These are phyloP conservation scores for Phialophora macrospora DNA, from an alignment of 2,329 filamentous ascomycete genomes.

Conservation along the genomic window DNA sequence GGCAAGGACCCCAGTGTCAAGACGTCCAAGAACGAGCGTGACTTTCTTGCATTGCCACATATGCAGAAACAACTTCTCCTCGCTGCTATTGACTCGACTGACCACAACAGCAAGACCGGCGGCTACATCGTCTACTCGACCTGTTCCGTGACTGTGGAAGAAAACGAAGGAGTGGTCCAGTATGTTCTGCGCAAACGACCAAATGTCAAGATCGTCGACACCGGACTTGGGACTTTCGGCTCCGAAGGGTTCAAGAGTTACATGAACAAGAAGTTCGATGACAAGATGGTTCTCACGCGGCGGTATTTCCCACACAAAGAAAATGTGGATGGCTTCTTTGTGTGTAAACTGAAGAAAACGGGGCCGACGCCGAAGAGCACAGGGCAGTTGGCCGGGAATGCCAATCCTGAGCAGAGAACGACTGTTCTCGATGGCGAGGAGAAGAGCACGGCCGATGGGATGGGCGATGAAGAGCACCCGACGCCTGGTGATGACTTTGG, in stretches of 20 bases:
- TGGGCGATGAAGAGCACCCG: constrained; percentile 39
- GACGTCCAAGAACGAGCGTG: constrained; percentile 95
- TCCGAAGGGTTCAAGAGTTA: constrained; percentile 90
- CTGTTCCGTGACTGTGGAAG: constrained; percentile 90
- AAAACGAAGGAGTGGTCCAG: constrained; percentile 91
- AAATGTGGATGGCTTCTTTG: constrained; percentile 98
- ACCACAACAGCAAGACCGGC: constrained; percentile 88
- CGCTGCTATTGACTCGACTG: constrained; percentile 90
- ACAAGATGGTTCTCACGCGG: constrained; percentile 78
- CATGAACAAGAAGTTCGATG: constrained; percentile 89
- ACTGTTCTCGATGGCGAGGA: constrained; percentile 15
- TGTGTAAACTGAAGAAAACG: constrained; percentile 94
- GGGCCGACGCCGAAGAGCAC: constrained; percentile 67
- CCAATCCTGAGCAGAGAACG: constrained; percentile 40
- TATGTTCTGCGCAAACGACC: constrained; percentile 90
- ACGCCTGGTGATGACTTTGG: constrained; percentile 65
- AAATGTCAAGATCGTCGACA: constrained; percentile 91
- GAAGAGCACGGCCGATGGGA: constrained; percentile 41
- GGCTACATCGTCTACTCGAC: constrained; percentile 97
- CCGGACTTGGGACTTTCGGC: constrained; percentile 80
- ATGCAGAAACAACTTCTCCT: constrained; percentile 93
- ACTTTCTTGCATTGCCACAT: constrained; percentile 92
- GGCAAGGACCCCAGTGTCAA: constrained; percentile 96
- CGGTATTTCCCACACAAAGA: constrained; percentile 89
- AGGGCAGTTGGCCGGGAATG: constrained; percentile 36